Evolutionary conservation across 805 yeast species (phyloP).

Genomic region (Lipomyces starkeyi): DNA sequence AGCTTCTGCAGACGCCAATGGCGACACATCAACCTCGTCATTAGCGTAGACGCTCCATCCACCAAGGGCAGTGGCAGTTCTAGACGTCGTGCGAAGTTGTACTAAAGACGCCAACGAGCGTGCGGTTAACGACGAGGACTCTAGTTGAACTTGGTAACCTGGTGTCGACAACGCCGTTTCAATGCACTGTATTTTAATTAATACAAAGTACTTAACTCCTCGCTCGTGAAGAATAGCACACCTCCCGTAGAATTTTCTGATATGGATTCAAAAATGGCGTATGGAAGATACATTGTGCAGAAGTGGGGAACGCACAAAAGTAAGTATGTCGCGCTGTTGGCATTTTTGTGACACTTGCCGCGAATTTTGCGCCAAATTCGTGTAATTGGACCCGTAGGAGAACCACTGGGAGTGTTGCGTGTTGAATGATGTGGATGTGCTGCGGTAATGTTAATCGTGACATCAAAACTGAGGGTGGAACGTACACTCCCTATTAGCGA

Average conservation of each 20-base stretch:
- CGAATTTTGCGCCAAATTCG: slow-evolving; percentile 6
- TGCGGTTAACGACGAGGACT: slow-evolving; percentile 27
- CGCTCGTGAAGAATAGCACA: slow-evolving; percentile 4
- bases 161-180: slow-evolving; percentile 27
- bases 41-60: slow-evolving; percentile 39
- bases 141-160: slow-evolving; percentile 20
- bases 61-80: slow-evolving; percentile 32
- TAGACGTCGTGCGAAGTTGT: slow-evolving; percentile 20
- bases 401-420: slow-evolving; percentile 27
- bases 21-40: slow-evolving; percentile 34
- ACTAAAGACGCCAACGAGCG: slow-evolving; percentile 26
- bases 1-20: slow-evolving; percentile 28
- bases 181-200: slow-evolving; percentile 21
- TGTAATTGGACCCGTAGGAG: slow-evolving; percentile 31
- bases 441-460: background rate
- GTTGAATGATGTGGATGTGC: slow-evolving; percentile 31
- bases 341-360: background rate
- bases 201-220: background rate
- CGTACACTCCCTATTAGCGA: slow-evolving; percentile 26
- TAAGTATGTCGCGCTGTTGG: slow-evolving; percentile 15
- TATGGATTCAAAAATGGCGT: slow-evolving; percentile 29
- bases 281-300: slow-evolving; percentile 29
- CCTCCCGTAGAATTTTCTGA: slow-evolving; percentile 24
- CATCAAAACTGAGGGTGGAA: background rate
- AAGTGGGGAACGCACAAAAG: slow-evolving; percentile 28